Conservation (phyloP, 2,329 filamentous ascomycete genomes). For the Amauroascus niger region DNA sequence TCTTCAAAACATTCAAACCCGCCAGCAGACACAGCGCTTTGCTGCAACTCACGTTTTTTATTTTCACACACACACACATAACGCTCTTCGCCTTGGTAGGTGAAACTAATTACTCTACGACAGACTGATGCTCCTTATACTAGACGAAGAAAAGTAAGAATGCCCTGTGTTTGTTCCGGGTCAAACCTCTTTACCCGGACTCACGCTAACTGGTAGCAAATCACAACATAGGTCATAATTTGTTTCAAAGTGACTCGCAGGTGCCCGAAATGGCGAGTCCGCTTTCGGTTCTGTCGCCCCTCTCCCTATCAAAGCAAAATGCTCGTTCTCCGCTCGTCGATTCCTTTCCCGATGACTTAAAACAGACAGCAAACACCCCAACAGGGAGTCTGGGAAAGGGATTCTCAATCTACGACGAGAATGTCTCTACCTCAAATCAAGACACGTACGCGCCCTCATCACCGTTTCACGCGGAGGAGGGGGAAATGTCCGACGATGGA, state of each 20-base stretch:
- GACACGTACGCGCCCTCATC: background rate
- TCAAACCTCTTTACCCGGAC: too few species aligned
- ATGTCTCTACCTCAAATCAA: background rate
- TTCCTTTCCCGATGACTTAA: slow-evolving; percentile 14
- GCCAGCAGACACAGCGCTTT: background rate
- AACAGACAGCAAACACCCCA: slow-evolving; percentile 17
- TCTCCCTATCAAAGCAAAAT: slow-evolving; percentile 36
- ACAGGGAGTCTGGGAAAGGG: background rate
- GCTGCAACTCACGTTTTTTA: too few species aligned
- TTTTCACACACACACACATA: too few species aligned
- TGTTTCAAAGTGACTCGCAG: background rate
- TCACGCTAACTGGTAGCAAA: background rate
- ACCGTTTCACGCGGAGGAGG: background rate
- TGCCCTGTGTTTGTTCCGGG: too few species aligned
- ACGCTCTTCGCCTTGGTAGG: too few species aligned
- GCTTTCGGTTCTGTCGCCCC: slow-evolving; percentile 33
- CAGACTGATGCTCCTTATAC: too few species aligned
- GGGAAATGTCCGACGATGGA: slow-evolving; percentile 15
- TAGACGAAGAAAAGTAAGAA: too few species aligned
- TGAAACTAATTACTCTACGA: too few species aligned
- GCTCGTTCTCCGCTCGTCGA: slow-evolving; percentile 26
- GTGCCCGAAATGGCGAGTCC: slow-evolving; percentile 30
- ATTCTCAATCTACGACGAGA: slow-evolving; percentile 9
- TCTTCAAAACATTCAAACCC: slow-evolving; percentile 7
- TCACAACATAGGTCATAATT: background rate